phyloP scores from a whole-genome alignment of 345 rosid genomes.

The Eucalyptus rudis region DNA sequence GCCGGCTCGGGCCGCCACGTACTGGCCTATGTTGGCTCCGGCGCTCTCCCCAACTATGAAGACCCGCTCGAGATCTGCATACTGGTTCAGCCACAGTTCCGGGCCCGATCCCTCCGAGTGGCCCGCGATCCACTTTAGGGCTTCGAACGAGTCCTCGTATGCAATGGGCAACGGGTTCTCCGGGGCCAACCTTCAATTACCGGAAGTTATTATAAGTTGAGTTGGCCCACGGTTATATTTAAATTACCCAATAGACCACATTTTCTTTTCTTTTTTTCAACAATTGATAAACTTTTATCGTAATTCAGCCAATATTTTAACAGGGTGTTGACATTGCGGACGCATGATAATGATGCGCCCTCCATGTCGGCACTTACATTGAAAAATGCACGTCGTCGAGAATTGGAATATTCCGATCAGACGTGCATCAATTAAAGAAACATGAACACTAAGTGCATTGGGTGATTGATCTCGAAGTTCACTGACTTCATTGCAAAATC shows the following conservation, averaged over 20 bases:
- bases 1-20: constrained; percentile 22
- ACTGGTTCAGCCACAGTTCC: constrained; percentile 30
- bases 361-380: neutral
- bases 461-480: neutral
- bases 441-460: neutral
- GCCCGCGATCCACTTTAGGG: constrained; percentile 30
- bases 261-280: neutral
- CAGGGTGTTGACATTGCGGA: neutral
- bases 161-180: constrained; percentile 46
- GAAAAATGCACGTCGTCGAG: neutral
- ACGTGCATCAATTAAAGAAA: neutral
- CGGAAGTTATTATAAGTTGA: neutral
- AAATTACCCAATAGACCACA: neutral
- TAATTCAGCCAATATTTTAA: neutral
- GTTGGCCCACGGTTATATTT: neutral
- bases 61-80: constrained; percentile 24
- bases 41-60: constrained; percentile 53
- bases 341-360: neutral
- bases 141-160: constrained; percentile 44
- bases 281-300: neutral
- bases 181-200: constrained; percentile 32
- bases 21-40: constrained; percentile 45
- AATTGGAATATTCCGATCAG: neutral
- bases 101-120: constrained; percentile 25
- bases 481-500: neutral